phyloP scores from a whole-genome alignment of 2,329 filamentous ascomycete species.

The Cercospora brassicicola region DNA sequence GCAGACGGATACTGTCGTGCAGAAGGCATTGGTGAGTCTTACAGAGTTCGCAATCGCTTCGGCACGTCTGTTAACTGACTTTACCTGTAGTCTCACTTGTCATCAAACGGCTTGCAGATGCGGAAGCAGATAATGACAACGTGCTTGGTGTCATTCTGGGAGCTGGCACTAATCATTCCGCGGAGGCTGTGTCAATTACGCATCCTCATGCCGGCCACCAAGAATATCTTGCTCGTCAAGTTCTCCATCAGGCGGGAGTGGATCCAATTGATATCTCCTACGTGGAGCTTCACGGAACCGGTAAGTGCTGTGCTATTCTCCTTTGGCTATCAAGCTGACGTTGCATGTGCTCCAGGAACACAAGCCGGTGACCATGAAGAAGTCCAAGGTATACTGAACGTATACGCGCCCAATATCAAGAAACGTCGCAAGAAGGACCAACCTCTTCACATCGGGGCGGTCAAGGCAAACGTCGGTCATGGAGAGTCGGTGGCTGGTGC shows the following conservation, averaged over 20 bases:
- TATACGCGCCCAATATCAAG: constrained; percentile 23
- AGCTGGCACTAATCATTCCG: constrained; percentile 21
- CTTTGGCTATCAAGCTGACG: neutral
- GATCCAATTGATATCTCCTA: constrained; percentile 21
- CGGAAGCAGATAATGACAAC: constrained; percentile 38
- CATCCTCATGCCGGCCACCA: constrained; percentile 26
- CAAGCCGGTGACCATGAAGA: constrained; percentile 23
- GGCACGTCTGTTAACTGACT: neutral
- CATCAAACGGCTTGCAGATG: constrained; percentile 38
- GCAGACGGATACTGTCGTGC: constrained; percentile 38
- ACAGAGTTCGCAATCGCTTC: neutral
- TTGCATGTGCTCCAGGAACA: constrained; percentile 1
- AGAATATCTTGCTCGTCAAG: constrained; percentile 6
- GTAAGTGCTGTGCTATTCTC: neutral
- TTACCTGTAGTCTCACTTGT: constrained; percentile 23
- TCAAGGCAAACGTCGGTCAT: constrained; percentile 38
- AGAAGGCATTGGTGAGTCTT: constrained; percentile 26
- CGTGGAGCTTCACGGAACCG: constrained; percentile 27
- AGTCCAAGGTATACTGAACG: constrained; percentile 20
- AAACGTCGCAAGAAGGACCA: constrained; percentile 14
- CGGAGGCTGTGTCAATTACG: constrained; percentile 23
- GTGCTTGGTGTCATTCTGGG: constrained; percentile 22
- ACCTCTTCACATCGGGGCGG: constrained; percentile 30
- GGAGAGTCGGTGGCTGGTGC: constrained; percentile 38
- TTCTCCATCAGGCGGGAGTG: constrained; percentile 20